phyloP scores from a whole-genome alignment of 176 grass and related monocot genomes.

The Carex littledalei region DNA sequence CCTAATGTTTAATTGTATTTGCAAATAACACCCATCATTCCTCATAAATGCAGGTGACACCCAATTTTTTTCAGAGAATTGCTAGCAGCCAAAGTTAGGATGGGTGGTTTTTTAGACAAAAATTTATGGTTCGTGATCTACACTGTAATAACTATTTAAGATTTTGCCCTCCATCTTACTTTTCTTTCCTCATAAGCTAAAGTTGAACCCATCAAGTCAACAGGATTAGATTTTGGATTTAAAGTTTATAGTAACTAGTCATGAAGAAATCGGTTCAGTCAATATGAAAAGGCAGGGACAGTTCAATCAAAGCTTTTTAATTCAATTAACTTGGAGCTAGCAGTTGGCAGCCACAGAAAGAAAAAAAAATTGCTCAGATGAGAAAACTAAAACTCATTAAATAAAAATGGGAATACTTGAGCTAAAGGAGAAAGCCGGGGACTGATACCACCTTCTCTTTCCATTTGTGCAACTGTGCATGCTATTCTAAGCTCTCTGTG shows the following conservation, averaged over 20 bases:
- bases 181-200: background rate
- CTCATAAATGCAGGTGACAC: background rate
- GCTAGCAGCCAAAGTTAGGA: background rate
- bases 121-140: background rate
- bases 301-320: background rate
- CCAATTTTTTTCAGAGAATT: background rate
- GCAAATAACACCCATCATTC: background rate
- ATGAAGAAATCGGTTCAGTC: background rate
- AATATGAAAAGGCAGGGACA: background rate
- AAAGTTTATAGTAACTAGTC: background rate
- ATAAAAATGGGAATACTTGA: conserved; percentile 50
- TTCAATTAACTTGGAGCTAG: background rate
- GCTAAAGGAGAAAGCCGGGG: conserved; percentile 89
- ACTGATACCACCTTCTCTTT: conserved; percentile 87
- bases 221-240: background rate
- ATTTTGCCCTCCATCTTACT: background rate
- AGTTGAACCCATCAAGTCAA: background rate
- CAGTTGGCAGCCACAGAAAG: background rate
- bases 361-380: background rate
- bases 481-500: conserved; percentile 91
- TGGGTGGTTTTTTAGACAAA: background rate
- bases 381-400: background rate
- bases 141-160: background rate
- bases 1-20: background rate
- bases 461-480: conserved; percentile 95